Percentiles rank a stretch among this genome's conserved stretches.
Evolutionary conservation across 2,329 filamentous ascomycete genomes (phyloP).

Genomic region (Penicillium sp.): DNA sequence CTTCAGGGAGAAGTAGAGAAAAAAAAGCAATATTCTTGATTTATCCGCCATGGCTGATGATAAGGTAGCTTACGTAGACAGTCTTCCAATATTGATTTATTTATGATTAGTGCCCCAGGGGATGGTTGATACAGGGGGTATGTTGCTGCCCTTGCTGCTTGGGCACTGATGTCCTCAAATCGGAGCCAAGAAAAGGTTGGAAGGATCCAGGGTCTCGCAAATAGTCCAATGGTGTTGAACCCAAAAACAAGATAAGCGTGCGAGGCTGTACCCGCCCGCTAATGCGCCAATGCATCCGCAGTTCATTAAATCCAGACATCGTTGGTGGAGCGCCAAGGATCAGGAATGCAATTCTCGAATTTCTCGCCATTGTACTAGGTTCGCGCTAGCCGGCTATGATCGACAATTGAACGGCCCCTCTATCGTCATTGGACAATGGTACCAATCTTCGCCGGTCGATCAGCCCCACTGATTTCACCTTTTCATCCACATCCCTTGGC

Average conservation of each 20-base stretch:
- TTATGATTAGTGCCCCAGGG: neutral
- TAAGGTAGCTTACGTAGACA: slow-evolving; percentile 11
- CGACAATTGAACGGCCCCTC: slow-evolving; percentile 20
- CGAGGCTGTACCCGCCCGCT: slow-evolving; percentile 4
- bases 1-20: neutral
- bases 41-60: neutral
- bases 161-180: slow-evolving; percentile 1
- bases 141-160: slow-evolving; percentile 3
- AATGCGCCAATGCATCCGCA: slow-evolving; percentile 14
- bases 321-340: slow-evolving; percentile 14
- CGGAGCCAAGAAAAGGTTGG: neutral
- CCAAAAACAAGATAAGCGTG: slow-evolving; percentile 1
- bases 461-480: slow-evolving; percentile 13
- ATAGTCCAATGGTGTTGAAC: slow-evolving; percentile 3
- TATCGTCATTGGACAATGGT: slow-evolving; percentile 13
- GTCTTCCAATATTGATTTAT: neutral
- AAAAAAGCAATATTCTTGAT: neutral
- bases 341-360: slow-evolving; percentile 16
- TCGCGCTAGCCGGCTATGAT: slow-evolving; percentile 23
- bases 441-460: slow-evolving; percentile 19
- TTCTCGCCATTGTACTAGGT: slow-evolving; percentile 13
- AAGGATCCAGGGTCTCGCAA: neutral
- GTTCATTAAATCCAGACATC: slow-evolving; percentile 11
- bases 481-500: neutral
- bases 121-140: neutral